Conservation (phyloP, 2,329 filamentous ascomycete genomes). For the Colletotrichum navitas region DNA sequence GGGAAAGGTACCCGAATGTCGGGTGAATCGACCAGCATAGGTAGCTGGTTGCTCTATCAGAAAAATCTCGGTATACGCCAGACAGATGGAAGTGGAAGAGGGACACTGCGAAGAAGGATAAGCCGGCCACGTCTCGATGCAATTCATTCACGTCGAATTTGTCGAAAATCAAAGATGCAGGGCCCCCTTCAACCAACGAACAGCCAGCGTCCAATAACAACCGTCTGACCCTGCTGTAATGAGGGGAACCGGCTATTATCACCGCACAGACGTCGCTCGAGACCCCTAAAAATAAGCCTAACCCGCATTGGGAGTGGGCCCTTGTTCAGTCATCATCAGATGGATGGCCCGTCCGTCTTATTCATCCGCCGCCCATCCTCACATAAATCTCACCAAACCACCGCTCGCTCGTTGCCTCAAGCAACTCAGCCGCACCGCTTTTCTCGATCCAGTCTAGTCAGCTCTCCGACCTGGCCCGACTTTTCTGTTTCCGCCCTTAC, state of each 20-base stretch:
- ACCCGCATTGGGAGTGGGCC: slow-evolving; percentile 23
- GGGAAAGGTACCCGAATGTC: background rate
- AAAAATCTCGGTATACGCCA: no score
- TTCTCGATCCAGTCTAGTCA: slow-evolving; percentile 39
- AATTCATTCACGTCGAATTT: background rate
- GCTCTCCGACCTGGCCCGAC: slow-evolving; percentile 1
- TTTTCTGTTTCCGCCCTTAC: slow-evolving; percentile 12
- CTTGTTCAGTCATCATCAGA: background rate
- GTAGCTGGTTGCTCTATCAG: background rate
- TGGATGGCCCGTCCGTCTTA: background rate
- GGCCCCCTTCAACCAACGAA: background rate
- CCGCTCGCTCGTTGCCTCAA: background rate
- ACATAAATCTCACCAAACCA: background rate
- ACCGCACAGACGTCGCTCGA: slow-evolving; percentile 24
- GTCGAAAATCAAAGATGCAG: background rate
- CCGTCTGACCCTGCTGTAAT: background rate
- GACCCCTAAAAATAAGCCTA: slow-evolving; percentile 40
- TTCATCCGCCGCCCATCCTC: background rate
- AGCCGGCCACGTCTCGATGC: background rate
- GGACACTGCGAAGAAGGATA: background rate
- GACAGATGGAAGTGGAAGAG: background rate
- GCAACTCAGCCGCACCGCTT: slow-evolving; percentile 37
- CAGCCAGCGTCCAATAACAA: background rate
- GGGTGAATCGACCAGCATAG: background rate
- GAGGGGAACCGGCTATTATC: slow-evolving; percentile 1